phyloP scores from a whole-genome alignment of 164 flowering plant species.

The Tetracentron sinense region DNA sequence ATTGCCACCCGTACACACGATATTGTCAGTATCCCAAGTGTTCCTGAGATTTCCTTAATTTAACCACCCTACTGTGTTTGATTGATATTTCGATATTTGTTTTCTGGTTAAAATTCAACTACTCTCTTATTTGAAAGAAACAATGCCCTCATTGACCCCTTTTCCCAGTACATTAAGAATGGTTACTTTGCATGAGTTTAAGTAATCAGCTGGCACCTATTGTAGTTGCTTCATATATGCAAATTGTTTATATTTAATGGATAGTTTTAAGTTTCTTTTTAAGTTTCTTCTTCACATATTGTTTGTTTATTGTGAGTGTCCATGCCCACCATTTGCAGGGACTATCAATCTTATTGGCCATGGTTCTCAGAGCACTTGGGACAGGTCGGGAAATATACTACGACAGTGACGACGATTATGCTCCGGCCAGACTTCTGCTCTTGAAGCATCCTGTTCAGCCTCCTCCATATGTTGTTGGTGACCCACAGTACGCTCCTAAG shows the following conservation, averaged over 20 bases:
- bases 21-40: too few species aligned
- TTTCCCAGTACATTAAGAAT: too few species aligned
- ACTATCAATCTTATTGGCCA: constrained; percentile 55
- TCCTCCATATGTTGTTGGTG: constrained; percentile 42
- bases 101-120: too few species aligned
- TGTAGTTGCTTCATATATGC: background rate
- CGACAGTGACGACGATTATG: constrained; percentile 75
- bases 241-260: background rate
- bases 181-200: too few species aligned
- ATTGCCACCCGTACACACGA: too few species aligned
- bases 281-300: background rate
- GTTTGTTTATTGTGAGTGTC: background rate
- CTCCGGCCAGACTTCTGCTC: constrained; percentile 56
- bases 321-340: constrained; percentile 47
- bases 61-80: too few species aligned
- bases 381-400: constrained; percentile 48
- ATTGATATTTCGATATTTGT: too few species aligned
- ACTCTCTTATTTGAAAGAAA: too few species aligned
- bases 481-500: constrained; percentile 39
- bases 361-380: constrained; percentile 74
- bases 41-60: too few species aligned
- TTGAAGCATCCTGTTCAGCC: constrained; percentile 39
- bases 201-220: background rate
- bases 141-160: too few species aligned
- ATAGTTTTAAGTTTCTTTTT: background rate